Conservation (phyloP, 768 basidiomycete genomes). For the Macrolepiota fuliginosa region DNA sequence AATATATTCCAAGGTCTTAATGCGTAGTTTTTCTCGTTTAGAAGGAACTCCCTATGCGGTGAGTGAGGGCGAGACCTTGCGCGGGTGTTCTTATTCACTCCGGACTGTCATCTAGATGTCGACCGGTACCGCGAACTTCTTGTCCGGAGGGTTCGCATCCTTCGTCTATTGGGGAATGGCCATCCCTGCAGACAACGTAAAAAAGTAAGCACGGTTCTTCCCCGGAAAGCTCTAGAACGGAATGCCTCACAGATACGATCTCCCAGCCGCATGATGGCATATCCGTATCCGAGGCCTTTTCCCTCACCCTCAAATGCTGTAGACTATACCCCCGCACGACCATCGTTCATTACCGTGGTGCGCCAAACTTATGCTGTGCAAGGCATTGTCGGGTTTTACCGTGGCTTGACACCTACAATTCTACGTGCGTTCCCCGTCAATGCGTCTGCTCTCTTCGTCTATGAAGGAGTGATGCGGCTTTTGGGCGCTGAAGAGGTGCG, state of each 20-base stretch:
- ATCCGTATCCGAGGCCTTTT: slow-evolving; percentile 46
- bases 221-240: neutral
- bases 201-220: slow-evolving; percentile 52
- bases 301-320: slow-evolving; percentile 27
- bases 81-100: neutral
- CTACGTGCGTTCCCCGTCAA: slow-evolving; percentile 78
- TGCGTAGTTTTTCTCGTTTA: slow-evolving; percentile 55
- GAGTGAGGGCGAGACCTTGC: slow-evolving; percentile 13
- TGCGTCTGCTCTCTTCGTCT: slow-evolving; percentile 76
- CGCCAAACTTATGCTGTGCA: slow-evolving; percentile 51
- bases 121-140: slow-evolving; percentile 58
- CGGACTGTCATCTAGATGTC: slow-evolving; percentile 41
- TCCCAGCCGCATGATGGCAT: slow-evolving; percentile 62
- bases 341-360: slow-evolving; percentile 49
- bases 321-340: slow-evolving; percentile 25
- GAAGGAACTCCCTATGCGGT: slow-evolving; percentile 64
- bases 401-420: slow-evolving; percentile 66
- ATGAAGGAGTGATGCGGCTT: slow-evolving; percentile 67
- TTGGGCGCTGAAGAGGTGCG: slow-evolving; percentile 65
- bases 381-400: slow-evolving; percentile 56
- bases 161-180: slow-evolving; percentile 68
- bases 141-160: slow-evolving; percentile 61
- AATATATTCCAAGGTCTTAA: slow-evolving; percentile 42
- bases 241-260: slow-evolving; percentile 7
- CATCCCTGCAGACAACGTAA: slow-evolving; percentile 78